Percentiles rank a stretch among this genome's conserved stretches.
phyloP scores from a whole-genome alignment of 306 rosid species.

The Begonia loranthoides region DNA sequence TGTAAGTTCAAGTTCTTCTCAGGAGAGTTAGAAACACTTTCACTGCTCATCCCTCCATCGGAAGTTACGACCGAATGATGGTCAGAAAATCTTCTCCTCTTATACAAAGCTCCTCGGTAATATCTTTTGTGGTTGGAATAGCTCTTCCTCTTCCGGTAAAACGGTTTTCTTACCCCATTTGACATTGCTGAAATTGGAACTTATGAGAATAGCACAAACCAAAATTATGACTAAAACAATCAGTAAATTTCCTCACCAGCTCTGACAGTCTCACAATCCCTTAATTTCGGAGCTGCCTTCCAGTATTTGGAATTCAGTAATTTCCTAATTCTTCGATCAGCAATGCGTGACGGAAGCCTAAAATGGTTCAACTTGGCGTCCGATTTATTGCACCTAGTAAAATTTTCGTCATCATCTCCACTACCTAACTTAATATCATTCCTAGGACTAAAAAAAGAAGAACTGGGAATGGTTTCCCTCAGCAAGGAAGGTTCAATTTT shows the following conservation, averaged over 20 bases:
- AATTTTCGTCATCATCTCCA: slow-evolving; percentile 85
- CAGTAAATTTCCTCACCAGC: slow-evolving; percentile 37
- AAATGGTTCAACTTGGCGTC: slow-evolving; percentile 43
- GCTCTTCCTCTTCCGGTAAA: slow-evolving; percentile 50
- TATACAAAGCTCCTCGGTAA: slow-evolving; percentile 31
- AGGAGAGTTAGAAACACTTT: slow-evolving; percentile 59
- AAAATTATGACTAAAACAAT: background rate
- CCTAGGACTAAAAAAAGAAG: slow-evolving; percentile 44
- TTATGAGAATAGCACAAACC: slow-evolving; percentile 2
- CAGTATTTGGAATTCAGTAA: slow-evolving; percentile 54
- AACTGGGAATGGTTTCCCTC: slow-evolving; percentile 31
- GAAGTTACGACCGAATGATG: slow-evolving; percentile 38
- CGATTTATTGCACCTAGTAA: slow-evolving; percentile 40
- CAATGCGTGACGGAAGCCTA: slow-evolving; percentile 39
- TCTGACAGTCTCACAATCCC: slow-evolving; percentile 53
- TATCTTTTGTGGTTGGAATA: slow-evolving; percentile 30
- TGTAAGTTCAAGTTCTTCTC: slow-evolving; percentile 29
- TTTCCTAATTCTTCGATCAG: slow-evolving; percentile 56
- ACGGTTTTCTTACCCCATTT: slow-evolving; percentile 34
- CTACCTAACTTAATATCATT: slow-evolving; percentile 50
- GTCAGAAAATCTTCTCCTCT: slow-evolving; percentile 53
- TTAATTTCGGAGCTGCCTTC: slow-evolving; percentile 74
- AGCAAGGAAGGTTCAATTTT: slow-evolving; percentile 29
- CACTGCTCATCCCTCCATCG: slow-evolving; percentile 70
- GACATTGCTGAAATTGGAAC: slow-evolving; percentile 14